A percentile compares a stretch with the other conserved stretches of the same genome.
phyloP scores from a whole-genome alignment of 345 rosid genomes.

The Odontarrhena argentea region DNA sequence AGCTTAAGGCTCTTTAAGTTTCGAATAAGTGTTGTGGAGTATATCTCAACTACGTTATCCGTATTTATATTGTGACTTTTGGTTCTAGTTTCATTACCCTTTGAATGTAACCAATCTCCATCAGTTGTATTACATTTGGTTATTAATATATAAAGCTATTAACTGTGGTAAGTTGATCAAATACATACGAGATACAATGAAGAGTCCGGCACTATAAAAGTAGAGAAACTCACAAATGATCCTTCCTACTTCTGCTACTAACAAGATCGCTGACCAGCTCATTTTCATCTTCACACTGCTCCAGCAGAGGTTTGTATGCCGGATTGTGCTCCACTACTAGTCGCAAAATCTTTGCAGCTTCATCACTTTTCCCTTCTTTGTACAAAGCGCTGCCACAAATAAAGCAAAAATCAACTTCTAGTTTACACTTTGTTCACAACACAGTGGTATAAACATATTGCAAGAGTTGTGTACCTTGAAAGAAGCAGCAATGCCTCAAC shows the following conservation, averaged over 20 bases:
- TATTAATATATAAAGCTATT: not conserved
- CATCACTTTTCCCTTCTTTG: conserved; percentile 64
- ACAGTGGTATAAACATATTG: not conserved
- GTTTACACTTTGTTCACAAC: conserved; percentile 3
- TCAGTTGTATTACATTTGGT: not conserved
- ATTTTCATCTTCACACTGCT: conserved; percentile 57
- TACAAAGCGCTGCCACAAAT: conserved; percentile 55
- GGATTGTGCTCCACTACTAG: conserved; percentile 67
- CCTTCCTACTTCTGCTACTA: conserved; percentile 34
- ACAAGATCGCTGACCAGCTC: conserved; percentile 39
- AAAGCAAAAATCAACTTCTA: conserved; percentile 6
- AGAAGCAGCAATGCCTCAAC: conserved; percentile 67
- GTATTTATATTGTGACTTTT: conserved; percentile 17
- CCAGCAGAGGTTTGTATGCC: conserved; percentile 46
- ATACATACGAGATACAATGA: conserved; percentile 14
- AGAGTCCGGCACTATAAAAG: not conserved
- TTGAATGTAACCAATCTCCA: not conserved
- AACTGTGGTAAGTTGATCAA: not conserved
- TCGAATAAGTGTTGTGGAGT: conserved; percentile 15
- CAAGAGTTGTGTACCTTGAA: conserved; percentile 51
- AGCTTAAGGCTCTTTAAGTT: conserved; percentile 1
- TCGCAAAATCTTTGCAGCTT: conserved; percentile 64
- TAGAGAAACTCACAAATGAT: conserved; percentile 25
- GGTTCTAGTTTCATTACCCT: not conserved
- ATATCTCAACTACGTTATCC: not conserved